phyloP scores from a whole-genome alignment of 192 early-diverging fungal species.

The Rhizoclosmatium globosum region DNA sequence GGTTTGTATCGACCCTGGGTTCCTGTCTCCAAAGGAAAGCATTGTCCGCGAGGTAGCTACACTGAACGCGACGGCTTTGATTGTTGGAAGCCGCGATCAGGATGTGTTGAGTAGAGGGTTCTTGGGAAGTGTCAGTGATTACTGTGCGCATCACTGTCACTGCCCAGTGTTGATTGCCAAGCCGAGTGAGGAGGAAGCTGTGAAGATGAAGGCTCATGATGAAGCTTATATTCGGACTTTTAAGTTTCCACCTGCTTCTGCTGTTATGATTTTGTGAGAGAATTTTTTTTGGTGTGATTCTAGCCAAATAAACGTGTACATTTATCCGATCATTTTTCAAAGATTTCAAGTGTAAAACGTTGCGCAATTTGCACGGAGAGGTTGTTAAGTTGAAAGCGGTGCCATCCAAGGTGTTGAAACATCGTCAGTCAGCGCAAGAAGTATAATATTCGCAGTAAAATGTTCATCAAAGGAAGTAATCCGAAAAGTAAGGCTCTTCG shows the following conservation, averaged over 20 bases:
- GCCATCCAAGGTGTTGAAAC: too few species aligned
- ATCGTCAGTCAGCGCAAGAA: too few species aligned
- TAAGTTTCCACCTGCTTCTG: neutral
- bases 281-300: neutral
- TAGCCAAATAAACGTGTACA: neutral
- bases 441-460: too few species aligned
- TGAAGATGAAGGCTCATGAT: neutral
- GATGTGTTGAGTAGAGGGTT: neutral
- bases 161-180: constrained; percentile 29
- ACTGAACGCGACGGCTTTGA: neutral
- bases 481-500: too few species aligned
- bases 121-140: neutral
- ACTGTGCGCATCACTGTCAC: constrained; percentile 9
- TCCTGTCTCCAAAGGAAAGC: neutral
- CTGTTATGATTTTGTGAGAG: neutral
- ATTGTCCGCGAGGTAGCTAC: constrained; percentile 4
- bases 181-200: neutral
- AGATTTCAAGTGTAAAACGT: too few species aligned
- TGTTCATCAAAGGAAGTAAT: too few species aligned
- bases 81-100: neutral
- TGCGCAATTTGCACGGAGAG: too few species aligned
- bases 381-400: too few species aligned
- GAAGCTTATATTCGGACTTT: neutral
- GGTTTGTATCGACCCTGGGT: neutral
- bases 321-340: too few species aligned